Conservation (phyloP, 768 basidiomycete species). For the Hericium coralloides region DNA sequence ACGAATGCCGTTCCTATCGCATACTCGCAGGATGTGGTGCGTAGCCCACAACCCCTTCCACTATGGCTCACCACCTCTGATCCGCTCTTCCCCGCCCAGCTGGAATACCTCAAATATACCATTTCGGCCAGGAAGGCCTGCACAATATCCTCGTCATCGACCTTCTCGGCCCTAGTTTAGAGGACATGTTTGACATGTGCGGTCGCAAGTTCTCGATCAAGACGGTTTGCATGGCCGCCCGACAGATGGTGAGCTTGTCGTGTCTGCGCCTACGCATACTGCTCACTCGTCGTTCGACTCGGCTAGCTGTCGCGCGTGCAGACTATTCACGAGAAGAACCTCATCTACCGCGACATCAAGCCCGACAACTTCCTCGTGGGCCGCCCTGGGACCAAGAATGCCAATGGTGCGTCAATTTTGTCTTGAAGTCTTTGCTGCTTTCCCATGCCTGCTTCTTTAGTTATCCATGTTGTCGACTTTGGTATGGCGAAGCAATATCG, state of each 20-base stretch:
- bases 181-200: constrained; percentile 99
- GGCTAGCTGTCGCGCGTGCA: constrained; percentile 85
- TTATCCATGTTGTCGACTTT: constrained; percentile 94
- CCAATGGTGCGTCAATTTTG: constrained; percentile 52
- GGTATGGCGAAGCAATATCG: constrained; percentile 99
- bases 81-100: constrained; percentile 36
- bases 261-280: background rate
- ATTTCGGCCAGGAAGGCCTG: constrained; percentile 97
- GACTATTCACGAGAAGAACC: constrained; percentile 98
- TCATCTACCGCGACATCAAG: constrained; percentile 99
- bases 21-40: constrained; percentile 83
- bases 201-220: constrained; percentile 95
- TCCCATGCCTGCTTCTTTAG: constrained; percentile 25
- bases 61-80: constrained; percentile 5
- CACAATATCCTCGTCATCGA: constrained; percentile 99
- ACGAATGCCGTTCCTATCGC: constrained; percentile 97
- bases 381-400: constrained; percentile 81
- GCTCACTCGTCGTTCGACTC: background rate
- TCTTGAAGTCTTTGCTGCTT: background rate
- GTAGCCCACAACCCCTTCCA: constrained; percentile 8
- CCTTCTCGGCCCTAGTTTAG: constrained; percentile 90
- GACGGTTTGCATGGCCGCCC: constrained; percentile 98
- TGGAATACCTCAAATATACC: constrained; percentile 98
- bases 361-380: constrained; percentile 99
- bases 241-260: constrained; percentile 70